Base-by-base conservation (phyloP, 1,139 yeast species). In the Suhomyces yuchorum region DNA sequence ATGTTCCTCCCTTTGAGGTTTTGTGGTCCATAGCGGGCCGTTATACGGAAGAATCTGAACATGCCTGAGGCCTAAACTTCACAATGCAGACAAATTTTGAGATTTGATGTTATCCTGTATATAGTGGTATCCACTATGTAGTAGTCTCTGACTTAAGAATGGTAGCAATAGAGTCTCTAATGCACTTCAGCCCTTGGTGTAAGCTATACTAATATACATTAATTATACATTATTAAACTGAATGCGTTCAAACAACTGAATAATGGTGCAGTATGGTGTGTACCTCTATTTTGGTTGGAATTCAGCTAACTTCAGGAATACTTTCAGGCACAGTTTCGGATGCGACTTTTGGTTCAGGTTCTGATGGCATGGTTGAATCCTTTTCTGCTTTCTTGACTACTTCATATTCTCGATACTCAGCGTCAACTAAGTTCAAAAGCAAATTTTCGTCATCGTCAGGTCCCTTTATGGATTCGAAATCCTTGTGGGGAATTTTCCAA, bases 401-500 rank as follows among this genome's bases (percentile, higher is more conserved):
- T 39, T 49, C 54, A 34, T 51, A 56, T 42, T 56, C 60, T 19
- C 60, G 36, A 40, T 51, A 53, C 28, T 59, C 59, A 18, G 53
- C 60, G 49, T 66, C 69, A 8, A 65, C 54, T 23, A 57, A 43
- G 1, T 46, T 45, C 7, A 63, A 43, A 20, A 51, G 50, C 46
- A 71, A 57, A 43, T 63, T 56, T n/a, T 51, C 45, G 20, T 36
- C 46, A 4, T 38, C 61, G 17, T 52, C 48, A 2, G 32, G 43
- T 1, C 65, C 67, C 32, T 58, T 43, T 4, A 67, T 61, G 8
- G 44, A 46, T 14, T 59, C 48, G 43, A 52, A 65, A 42, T 62
- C 60, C 19, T 75, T 70, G 58, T 88, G 96, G 0, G 82, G 75
- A 40, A 90, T 72, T 4, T 73, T 66, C 97, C 97, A 90, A 6